A percentile compares a stretch with the other conserved stretches of the same genome.
These are phyloP conservation scores for Aethionema arabicum DNA, from an alignment of 345 rosid genomes.

Conservation along the genomic window DNA sequence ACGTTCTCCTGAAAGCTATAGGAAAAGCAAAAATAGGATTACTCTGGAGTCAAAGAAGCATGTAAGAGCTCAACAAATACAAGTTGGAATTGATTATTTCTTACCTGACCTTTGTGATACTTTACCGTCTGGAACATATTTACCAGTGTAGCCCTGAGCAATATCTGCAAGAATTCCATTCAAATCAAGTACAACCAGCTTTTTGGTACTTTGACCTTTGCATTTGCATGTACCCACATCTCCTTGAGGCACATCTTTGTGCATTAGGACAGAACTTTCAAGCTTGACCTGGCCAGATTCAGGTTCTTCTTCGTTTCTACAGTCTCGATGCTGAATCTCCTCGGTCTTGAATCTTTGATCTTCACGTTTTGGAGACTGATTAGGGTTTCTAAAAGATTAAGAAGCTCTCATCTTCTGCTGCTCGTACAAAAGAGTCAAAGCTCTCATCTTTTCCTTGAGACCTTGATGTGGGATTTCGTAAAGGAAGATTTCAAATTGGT, in stretches of 20 bases:
- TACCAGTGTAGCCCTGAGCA: conserved; percentile 29
- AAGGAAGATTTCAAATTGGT: conserved; percentile 35
- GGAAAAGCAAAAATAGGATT: conserved; percentile 10
- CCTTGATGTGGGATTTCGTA: conserved; percentile 90
- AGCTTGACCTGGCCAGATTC: conserved; percentile 25
- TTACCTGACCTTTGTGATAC: conserved; percentile 62
- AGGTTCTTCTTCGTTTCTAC: conserved; percentile 27
- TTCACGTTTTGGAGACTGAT: conserved; percentile 48
- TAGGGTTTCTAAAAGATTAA: conserved; percentile 42
- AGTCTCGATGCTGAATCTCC: too few species aligned
- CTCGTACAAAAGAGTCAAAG: conserved; percentile 82
- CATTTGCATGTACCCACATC: conserved; percentile 31
- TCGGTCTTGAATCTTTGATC: conserved; percentile 48
- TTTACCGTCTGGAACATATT: conserved; percentile 42
- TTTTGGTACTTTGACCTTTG: conserved; percentile 43
- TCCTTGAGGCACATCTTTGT: conserved; percentile 15
- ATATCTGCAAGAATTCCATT: conserved; percentile 82
- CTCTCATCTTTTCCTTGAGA: conserved; percentile 86
- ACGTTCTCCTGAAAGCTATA: conserved; percentile 79
- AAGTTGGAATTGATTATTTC: conserved; percentile 13
- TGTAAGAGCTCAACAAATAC: conserved; percentile 9
- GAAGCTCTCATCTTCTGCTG: conserved; percentile 90
- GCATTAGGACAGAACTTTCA: conserved; percentile 20
- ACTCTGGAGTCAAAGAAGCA: conserved; percentile 17
- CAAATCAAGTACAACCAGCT: conserved; percentile 76